A percentile compares a stretch with the other conserved stretches of the same genome.
Evolutionary conservation across 1,284 basidiomycete species (phyloP).

Genomic region (Naganishia liquefaciens): DNA sequence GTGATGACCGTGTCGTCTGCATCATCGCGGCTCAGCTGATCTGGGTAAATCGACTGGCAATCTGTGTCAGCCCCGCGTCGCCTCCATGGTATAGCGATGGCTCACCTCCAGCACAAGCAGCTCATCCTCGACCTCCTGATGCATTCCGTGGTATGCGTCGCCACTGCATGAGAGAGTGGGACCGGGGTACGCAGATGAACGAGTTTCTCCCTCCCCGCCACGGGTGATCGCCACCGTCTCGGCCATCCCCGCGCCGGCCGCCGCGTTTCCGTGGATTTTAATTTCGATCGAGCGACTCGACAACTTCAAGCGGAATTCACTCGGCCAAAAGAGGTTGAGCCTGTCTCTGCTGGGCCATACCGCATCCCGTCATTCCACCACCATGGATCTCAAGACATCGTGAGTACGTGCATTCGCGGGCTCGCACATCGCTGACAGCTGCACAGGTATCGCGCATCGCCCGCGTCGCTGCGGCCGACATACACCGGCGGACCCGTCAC

Average conservation of each 20-base stretch:
- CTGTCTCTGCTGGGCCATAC: no score
- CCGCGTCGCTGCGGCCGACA: slow-evolving; percentile 61
- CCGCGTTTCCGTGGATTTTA: not conserved
- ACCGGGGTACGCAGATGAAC: no score
- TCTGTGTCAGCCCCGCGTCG: not conserved
- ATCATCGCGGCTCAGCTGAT: slow-evolving; percentile 3
- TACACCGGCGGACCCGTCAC: slow-evolving; percentile 86
- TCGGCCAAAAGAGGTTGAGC: no score
- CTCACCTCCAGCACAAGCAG: slow-evolving; percentile 26
- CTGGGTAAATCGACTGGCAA: slow-evolving; percentile 8
- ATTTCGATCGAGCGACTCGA: not conserved
- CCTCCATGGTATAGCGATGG: not conserved
- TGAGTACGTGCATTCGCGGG: not conserved
- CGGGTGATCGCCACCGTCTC: slow-evolving; percentile 8
- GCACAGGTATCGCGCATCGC: slow-evolving; percentile 48
- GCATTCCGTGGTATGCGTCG: not conserved
- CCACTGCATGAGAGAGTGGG: no score
- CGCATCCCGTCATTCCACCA: not conserved
- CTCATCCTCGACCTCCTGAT: slow-evolving; percentile 24
- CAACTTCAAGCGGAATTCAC: no score
- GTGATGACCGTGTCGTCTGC: not conserved
- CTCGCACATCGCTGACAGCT: not conserved
- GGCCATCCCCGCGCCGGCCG: slow-evolving; percentile 1
- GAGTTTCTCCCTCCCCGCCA: no score
- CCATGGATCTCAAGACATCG: slow-evolving; percentile 14